Conservation (phyloP, 495 filamentous ascomycete genomes). For the Aspergillus baeticus region DNA sequence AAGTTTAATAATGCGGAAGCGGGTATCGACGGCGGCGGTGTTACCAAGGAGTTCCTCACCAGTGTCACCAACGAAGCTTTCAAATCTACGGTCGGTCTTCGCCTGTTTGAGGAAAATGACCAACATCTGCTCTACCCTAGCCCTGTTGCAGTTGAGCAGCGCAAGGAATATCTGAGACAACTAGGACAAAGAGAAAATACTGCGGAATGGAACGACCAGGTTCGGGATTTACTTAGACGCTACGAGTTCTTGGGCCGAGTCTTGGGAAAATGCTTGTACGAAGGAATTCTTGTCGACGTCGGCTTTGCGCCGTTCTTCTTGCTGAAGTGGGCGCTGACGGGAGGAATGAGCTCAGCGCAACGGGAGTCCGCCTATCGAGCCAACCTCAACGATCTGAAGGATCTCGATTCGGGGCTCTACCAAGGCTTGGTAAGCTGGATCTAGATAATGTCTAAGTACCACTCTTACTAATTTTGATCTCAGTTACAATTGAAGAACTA, state of each 20-base stretch:
- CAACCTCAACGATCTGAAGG: constrained; percentile 88
- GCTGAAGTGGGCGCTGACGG: constrained; percentile 85
- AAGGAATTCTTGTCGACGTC: constrained; percentile 94
- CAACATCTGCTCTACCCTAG: constrained; percentile 91
- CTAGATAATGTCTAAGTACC: neutral
- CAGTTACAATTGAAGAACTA: constrained; percentile 85
- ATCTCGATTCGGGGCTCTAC: constrained; percentile 92
- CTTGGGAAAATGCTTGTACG: constrained; percentile 96
- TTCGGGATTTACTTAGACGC: constrained; percentile 63
- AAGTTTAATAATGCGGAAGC: constrained; percentile 84
- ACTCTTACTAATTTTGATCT: constrained; percentile 1
- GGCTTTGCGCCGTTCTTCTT: constrained; percentile 95
- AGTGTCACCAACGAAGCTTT: constrained; percentile 90
- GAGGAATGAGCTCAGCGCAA: constrained; percentile 57
- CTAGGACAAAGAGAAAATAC: constrained; percentile 52
- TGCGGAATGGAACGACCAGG: constrained; percentile 53
- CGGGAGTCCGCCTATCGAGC: constrained; percentile 74
- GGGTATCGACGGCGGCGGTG: constrained; percentile 94
- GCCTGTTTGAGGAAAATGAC: constrained; percentile 81
- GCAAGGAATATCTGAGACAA: constrained; percentile 55
- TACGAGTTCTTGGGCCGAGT: constrained; percentile 93
- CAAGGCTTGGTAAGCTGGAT: constrained; percentile 67
- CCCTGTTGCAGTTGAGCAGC: constrained; percentile 73
- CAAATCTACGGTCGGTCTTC: constrained; percentile 47
- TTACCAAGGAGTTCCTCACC: constrained; percentile 96